These are phyloP conservation scores for Galeopsis tetrahit DNA, from an alignment of 257 asterid genomes.

Conservation along the genomic window DNA sequence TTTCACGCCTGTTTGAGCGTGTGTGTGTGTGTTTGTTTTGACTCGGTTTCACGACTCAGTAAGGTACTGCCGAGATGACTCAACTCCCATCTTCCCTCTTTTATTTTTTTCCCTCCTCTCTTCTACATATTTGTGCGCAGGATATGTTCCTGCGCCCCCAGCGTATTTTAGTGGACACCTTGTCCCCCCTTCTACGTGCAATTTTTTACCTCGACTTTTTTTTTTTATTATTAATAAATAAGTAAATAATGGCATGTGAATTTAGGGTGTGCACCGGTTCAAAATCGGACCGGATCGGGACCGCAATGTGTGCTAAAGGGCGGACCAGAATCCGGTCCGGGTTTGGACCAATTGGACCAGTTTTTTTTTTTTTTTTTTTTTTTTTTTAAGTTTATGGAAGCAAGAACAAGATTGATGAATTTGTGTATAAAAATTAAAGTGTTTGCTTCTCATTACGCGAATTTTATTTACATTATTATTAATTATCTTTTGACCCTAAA, in stretches of 20 bases:
- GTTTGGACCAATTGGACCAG: too few relatives aligned
- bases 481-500: too few relatives aligned
- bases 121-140: constrained; percentile 48
- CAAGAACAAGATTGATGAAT: too few relatives aligned
- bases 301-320: too few relatives aligned
- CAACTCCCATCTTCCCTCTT: constrained; percentile 33
- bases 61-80: constrained; percentile 55
- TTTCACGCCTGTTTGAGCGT: constrained; percentile 53
- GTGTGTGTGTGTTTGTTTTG: constrained; percentile 38
- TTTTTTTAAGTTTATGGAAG: too few relatives aligned
- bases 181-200: constrained; percentile 31
- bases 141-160: constrained; percentile 30
- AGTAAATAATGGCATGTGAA: not conserved
- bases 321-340: too few relatives aligned
- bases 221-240: not conserved
- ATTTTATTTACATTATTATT: too few relatives aligned
- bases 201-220: not conserved
- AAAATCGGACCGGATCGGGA: too few relatives aligned
- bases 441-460: too few relatives aligned
- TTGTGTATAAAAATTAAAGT: too few relatives aligned
- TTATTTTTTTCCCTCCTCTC: constrained; percentile 37
- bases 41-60: constrained; percentile 48
- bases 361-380: too few relatives aligned
- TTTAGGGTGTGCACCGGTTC: too few relatives aligned
- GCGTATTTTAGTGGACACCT: constrained; percentile 40